These are phyloP conservation scores for Camelina hispida DNA, from an alignment of 345 rosid genomes.

Conservation along the genomic window DNA sequence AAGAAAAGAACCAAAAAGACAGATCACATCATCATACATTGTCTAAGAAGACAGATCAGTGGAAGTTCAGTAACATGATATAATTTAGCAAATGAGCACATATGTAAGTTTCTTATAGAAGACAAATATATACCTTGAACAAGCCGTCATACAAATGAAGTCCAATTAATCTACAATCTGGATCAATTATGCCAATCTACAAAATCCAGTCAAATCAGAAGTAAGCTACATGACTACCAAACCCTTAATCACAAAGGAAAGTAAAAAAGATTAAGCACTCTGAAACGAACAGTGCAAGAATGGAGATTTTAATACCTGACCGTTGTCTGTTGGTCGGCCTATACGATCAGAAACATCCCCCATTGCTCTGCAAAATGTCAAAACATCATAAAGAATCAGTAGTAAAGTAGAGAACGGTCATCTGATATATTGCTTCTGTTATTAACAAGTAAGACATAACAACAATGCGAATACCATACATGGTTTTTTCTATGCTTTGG, in stretches of 20 bases:
- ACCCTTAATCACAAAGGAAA: neutral
- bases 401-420: constrained; percentile 11
- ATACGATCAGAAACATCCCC: constrained; percentile 98
- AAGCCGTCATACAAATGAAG: constrained; percentile 97
- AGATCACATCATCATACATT: neutral
- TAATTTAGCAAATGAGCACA: constrained; percentile 18
- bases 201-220: constrained; percentile 14
- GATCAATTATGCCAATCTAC: constrained; percentile 96
- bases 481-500: neutral
- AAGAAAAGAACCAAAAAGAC: constrained; percentile 35
- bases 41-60: neutral
- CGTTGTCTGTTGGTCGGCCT: constrained; percentile 96
- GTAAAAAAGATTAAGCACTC: neutral
- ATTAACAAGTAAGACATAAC: constrained; percentile 12
- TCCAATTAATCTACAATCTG: constrained; percentile 95
- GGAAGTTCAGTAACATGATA: constrained; percentile 9
- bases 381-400: constrained; percentile 20
- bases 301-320: constrained; percentile 64
- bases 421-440: neutral
- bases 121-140: constrained; percentile 69
- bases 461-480: constrained; percentile 1
- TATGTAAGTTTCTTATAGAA: constrained; percentile 4
- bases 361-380: constrained; percentile 73
- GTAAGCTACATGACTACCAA: constrained; percentile 18
- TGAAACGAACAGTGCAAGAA: constrained; percentile 19